Evolutionary conservation across 352 stramenopile species (phyloP), one percentile per base, ranked within the genome.

Genomic region (Nothophytophthora sp.): DNA sequence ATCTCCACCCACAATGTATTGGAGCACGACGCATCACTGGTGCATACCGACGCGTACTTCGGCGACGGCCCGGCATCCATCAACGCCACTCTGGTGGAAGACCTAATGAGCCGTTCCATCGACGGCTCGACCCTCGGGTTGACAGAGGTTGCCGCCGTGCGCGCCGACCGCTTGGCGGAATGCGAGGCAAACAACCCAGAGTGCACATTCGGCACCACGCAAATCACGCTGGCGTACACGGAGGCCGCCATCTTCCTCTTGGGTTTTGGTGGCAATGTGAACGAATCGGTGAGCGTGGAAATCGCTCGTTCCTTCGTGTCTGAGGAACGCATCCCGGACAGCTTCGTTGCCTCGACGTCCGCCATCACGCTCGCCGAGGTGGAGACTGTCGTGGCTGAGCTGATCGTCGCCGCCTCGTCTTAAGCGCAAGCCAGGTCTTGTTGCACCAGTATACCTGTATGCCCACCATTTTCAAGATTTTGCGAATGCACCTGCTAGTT

Each of bases 41-140:
- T 65, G 7, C 69, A 73, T 50, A 22, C 42, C 18, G 69, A 79
- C 50, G 41, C 57, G 16, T 70, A 67, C 44, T 54, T 54, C 15
- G 65, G 50, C 36, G 27, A 53, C 3, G 35, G 62, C n/a, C 56
- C 65, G 3, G 37, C 35, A 3, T 20, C 27, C 2, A 44, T 70
- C 11, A 47, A 66, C 50, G 6, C 22, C 8, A 18, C 27, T 5
- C 36, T 78, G 13, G 30, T 43, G 13, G 50, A 33, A 0, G 48
- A 62, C n/a, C 38, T 77, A 7, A 29, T 73, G 13, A 23, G 25
- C 12, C 50, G 52, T 15, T 36, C 40, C 11, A 58, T 55, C 29
- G 37, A 76, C 29, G 44, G 42, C 23, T 11, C 22, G 37, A 47
- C 41, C 10, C 28, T 80, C 10, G 59, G 51, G 15, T 44, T 72